Conservation (phyloP, 2,329 filamentous ascomycete species). For the Dothideomycetes sp. region DNA sequence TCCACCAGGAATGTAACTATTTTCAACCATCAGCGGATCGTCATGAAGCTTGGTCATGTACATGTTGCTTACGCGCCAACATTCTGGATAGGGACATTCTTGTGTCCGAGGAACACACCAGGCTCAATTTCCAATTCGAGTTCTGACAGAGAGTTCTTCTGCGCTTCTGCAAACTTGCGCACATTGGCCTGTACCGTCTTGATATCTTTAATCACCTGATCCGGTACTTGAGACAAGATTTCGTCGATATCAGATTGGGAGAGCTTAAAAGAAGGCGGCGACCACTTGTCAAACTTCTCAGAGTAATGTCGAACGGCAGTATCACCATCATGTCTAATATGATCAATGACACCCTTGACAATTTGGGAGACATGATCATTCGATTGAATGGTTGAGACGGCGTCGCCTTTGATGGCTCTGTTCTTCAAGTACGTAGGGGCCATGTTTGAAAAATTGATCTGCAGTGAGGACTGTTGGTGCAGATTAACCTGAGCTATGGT, state of each 20-base stretch:
- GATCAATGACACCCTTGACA: conserved; percentile 37
- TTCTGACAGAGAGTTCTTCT: conserved; percentile 35
- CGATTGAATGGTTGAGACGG: not conserved
- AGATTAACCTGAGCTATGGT: no score
- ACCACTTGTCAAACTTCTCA: conserved; percentile 45
- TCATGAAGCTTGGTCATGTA: not conserved
- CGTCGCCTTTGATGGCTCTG: not conserved
- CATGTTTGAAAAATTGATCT: conserved; percentile 6
- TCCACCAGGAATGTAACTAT: conserved; percentile 39
- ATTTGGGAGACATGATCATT: conserved; percentile 19
- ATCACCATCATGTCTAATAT: conserved; percentile 37
- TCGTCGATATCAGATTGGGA: conserved; percentile 33
- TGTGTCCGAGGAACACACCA: conserved; percentile 41
- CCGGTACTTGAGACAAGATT: conserved; percentile 32
- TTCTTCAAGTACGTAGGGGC: conserved; percentile 5
- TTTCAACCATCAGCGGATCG: not conserved
- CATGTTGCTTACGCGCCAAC: conserved; percentile 26
- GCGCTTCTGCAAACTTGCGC: conserved; percentile 36
- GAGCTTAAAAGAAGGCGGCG: conserved; percentile 37
- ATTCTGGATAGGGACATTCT: conserved; percentile 35
- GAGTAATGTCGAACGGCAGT: conserved; percentile 38
- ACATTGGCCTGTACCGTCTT: conserved; percentile 42
- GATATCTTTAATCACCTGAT: conserved; percentile 42
- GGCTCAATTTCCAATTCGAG: conserved; percentile 41
- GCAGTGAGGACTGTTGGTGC: no score